Evolutionary conservation across 495 filamentous ascomycete genomes (phyloP).

Genomic region (Oleoguttula mirabilis): DNA sequence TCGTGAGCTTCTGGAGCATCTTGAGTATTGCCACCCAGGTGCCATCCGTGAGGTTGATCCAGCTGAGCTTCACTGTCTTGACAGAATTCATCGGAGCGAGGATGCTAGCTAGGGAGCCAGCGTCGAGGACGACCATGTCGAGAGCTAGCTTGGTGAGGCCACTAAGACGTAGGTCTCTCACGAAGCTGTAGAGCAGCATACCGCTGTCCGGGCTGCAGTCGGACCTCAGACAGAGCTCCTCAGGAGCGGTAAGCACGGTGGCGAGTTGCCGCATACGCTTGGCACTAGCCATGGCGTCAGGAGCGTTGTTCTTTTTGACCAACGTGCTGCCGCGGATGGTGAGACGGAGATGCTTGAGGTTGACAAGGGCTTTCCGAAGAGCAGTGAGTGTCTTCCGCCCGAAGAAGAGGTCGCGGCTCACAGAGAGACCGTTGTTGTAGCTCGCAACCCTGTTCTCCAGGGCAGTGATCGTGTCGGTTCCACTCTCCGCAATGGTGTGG

Average conservation of each 20-base stretch:
- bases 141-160: slow-evolving; percentile 5
- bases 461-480: not conserved
- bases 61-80: slow-evolving; percentile 3
- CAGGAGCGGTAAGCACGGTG: slow-evolving; percentile 1
- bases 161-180: slow-evolving; percentile 1
- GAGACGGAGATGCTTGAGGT: slow-evolving; percentile 2
- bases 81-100: slow-evolving; percentile 1
- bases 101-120: not conserved
- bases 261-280: slow-evolving; percentile 2
- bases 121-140: slow-evolving; percentile 1
- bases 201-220: not conserved
- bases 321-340: slow-evolving; percentile 1
- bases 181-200: not conserved
- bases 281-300: no score
- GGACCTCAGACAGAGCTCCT: not conserved
- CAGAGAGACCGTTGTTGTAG: slow-evolving; percentile 1
- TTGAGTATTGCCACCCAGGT: slow-evolving; percentile 11
- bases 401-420: slow-evolving; percentile 2
- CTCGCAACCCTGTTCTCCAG: not conserved
- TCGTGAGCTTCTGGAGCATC: slow-evolving; percentile 3
- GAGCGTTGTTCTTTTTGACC: no score
- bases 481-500: slow-evolving; percentile 1
- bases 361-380: slow-evolving; percentile 1
- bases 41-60: slow-evolving; percentile 8
- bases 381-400: not conserved